Evolutionary conservation across 345 rosid species (phyloP), one percentile per base, ranked within the genome.

Genomic region (Raphanus raphanistrum): DNA sequence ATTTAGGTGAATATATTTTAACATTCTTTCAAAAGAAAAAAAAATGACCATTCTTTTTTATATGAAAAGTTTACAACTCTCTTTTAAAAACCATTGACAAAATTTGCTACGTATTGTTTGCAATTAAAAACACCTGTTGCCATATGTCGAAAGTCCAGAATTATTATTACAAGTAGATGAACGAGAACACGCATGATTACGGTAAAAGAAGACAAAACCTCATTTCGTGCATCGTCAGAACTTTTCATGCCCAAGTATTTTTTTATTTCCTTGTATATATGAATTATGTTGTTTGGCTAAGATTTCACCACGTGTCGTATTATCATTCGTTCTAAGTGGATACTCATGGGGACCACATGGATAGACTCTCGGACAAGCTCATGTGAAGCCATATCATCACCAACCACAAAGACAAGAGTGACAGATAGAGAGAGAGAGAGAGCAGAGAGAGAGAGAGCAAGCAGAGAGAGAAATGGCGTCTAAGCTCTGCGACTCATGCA

Each of bases 401-500:
- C 60, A 74, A 76, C 83, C 83, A 79, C 82, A 79, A 52, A 79
- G 74, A 57, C 54, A 70, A 28, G 64, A 70, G 74, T 17, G 32
- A 41, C 60, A 43, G n/a, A 52, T 25, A 67, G 52, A 13, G 32
- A 75, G 76, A 58, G 77, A 54, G 61, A 61, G 21, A 60, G 63
- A 21, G 15, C 41, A 12, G 63, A 63, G 27, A 57, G 69, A 26
- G 52, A 8, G 0, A 7, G 35, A 16, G 0, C n/a, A n/a, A 16
- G 5, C 1, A 31, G 16, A 63, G 41, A 15, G 26, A 63, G 3
- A 75, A 60, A 88, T 92, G 97, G 97, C 95, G 41, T 92, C 98
- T 0, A 94, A 86, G 86, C 85, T 94, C 2, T 94, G 98, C 59
- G 97, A 92, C 80, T 89, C 95, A 0, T 96, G 98, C 87, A 93